Evolutionary conservation across 2,329 filamentous ascomycete species (phyloP).

Genomic region (Metarhizium album): DNA sequence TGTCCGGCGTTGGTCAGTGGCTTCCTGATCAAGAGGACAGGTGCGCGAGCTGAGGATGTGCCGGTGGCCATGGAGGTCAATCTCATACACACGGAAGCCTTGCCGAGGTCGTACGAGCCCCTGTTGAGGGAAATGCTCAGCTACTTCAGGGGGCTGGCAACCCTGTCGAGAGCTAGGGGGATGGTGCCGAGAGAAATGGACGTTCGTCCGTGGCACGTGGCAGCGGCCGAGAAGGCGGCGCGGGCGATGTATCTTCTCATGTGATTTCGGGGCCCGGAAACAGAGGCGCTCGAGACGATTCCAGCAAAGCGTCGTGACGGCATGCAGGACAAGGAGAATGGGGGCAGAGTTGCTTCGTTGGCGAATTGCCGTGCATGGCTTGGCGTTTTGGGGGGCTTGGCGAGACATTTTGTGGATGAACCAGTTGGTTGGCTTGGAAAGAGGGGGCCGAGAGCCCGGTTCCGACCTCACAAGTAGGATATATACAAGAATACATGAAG

Average conservation of each 20-base stretch:
- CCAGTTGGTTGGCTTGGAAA: background rate
- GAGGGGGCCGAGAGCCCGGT: background rate
- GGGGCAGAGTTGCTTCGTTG: constrained; percentile 3
- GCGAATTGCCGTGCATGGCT: background rate
- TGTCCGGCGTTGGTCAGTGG: constrained; percentile 51
- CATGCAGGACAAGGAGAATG: background rate
- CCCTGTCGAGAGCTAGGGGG: constrained; percentile 57
- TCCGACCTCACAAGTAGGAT: background rate
- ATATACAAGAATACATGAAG: background rate
- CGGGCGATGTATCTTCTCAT: constrained; percentile 53
- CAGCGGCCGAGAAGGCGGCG: constrained; percentile 58
- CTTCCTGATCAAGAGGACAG: constrained; percentile 54
- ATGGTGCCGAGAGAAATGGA: constrained; percentile 47
- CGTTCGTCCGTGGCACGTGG: constrained; percentile 69
- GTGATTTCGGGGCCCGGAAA: constrained; percentile 30
- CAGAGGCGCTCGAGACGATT: constrained; percentile 9
- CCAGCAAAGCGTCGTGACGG: background rate
- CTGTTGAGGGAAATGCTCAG: constrained; percentile 60
- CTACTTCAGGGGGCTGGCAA: constrained; percentile 57
- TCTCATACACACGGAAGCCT: constrained; percentile 45
- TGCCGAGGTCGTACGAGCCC: constrained; percentile 45
- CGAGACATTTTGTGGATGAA: background rate
- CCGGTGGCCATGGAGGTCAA: constrained; percentile 54
- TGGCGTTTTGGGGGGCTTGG: background rate
- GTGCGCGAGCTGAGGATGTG: constrained; percentile 43